Evolutionary conservation across 352 stramenopile species (phyloP), one percentile per base, ranked within the genome.

Genomic region (Globisporangium canariense): DNA sequence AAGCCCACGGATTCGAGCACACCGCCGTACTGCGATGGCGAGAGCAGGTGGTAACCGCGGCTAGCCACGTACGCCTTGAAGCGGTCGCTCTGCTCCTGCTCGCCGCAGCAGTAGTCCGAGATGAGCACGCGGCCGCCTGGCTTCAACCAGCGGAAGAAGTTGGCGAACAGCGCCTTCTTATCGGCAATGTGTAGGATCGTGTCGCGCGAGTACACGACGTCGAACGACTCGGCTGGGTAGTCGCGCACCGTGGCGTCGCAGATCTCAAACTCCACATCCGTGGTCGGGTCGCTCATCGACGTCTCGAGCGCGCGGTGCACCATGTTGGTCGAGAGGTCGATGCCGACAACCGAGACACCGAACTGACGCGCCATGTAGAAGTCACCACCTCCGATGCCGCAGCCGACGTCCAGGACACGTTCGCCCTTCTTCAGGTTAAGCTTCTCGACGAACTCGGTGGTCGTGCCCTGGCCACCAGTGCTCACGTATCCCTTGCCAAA

Each of bases 331-430:
- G 81, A 90, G 14, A 90, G 67, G 64, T 90, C 81, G 58, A 90
- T 90, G 20, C 79, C 81, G 13, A 90, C 74, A 9, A 90, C 81
- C 1, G 89, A 84, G 30, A 89, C 78, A 25, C 83, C 88, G 32
- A 98, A 90, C 58, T 95, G 83, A 46, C 96, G 95, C 13, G 90
- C 90, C 68, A 97, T 89, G 70, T 97, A 97, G 60, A 95, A 88
- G 36, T 89, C 84, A 1, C 90, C 94, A 20, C 90, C 90, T n/a
- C 90, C 90, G 52, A 97, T 96, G 28, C 90, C 90, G 61, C 90
- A 97, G 30, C 90, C 90, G 9, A 97, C 90, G 62, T 97, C 90
- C 10, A 97, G 68, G n/a, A 96, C 69, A n/a, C 79, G 68, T 62
- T 90, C 79, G 9, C 78, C 78, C 36, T 68, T 65, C 52, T 86